Evolutionary conservation across 495 filamentous ascomycete genomes (phyloP), one percentile per base, ranked within the genome.

Genomic region (Annulohypoxylon moriforme): DNA sequence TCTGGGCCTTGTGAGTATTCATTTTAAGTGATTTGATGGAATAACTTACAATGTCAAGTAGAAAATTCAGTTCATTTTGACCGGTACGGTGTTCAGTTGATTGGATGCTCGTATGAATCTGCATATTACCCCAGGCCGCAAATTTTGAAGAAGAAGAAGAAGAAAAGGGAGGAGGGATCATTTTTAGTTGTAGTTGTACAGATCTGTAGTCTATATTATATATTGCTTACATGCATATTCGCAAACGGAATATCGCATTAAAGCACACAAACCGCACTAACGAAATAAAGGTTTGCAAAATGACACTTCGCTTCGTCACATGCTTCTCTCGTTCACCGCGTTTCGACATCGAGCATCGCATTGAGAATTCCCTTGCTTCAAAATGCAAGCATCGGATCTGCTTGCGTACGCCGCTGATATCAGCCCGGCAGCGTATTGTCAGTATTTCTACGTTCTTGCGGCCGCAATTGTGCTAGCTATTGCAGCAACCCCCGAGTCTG

Each of bases 371-470:
- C 36, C 47, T 31, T 40, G 9, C 40, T 38, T 31, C 29, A 74
- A 31, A 42, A 67, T 63, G 69, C n/a, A 22, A 22, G 36, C 38
- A 42, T 29, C 60, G 24, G 59, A 71, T 33, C 24, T 68, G 6
- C 18, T 64, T 22, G 44, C 58, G 11, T 40, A 47, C 33, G 50
- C 58, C 6, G 49, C 40, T 27, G 75, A 67, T 50, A 34, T 73
- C 25, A 74, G 68, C 24, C 80, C 84, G 13, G 77, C 83, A 4
- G 52, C 76, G 59, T 79, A 81, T 69, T 85, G 83, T 66, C 83
- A 84, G 64, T 62, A 79, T 42, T 85, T 84, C 68, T 87, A 82
- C 74, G 68, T 82, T 50, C 60, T 85, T 52, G 78, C 79, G 10
- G 76, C 82, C 1, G 77, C 72, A 3, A 64, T 69, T 6, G 78